Base-by-base conservation (phyloP, 1,284 basidiomycete species). In the Singerocomus inundabilis region DNA sequence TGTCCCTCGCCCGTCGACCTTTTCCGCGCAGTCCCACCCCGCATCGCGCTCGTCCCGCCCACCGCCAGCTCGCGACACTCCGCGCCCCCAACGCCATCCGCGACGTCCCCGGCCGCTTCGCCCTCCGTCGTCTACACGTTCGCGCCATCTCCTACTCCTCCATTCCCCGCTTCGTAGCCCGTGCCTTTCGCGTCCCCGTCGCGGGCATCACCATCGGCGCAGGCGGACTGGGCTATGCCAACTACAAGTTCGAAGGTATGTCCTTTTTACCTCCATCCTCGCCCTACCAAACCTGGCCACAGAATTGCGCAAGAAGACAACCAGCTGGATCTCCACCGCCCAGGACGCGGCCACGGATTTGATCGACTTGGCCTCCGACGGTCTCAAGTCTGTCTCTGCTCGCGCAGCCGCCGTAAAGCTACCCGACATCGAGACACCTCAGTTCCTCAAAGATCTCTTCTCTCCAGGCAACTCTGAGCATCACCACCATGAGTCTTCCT, bases 161-260 rank as follows among this genome's bases (percentile, higher is more conserved):
- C 10, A 85, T 94, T 47, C 92, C 92, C 12, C 76, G 83, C 54
- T 88, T 94, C 57, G 80, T 94, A 40, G 83, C 85, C 0, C 77
- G 91, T 36, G 92, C 91, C 0, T 92, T 95, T 64, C 77, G 87
- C 45, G 83, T 95, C 2, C 92, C 92, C 30, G 78, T 92, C 54
- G 92, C 91, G 29, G 90, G 88, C 12, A 87, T 84, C 21, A 91
- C 91, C 1, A 81, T 93, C 21, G 92, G 93, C 11, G 93, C 88
- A 1, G 93, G 93, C n/a, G 87, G 91, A 0, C 73, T 94, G 49
- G 90, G 89, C 6, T 96, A 95, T 69, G 93, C 91, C 15, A 93
- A 93, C 66, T 95, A 93, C 75, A 93, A 92, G 72, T 85, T 94
- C 60, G 93, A 97, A 75, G 91, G 93, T 91, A 54, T 57, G 82